Evolutionary conservation across 1,284 basidiomycete species (phyloP).

Genomic region (Rhodofomes roseus): DNA sequence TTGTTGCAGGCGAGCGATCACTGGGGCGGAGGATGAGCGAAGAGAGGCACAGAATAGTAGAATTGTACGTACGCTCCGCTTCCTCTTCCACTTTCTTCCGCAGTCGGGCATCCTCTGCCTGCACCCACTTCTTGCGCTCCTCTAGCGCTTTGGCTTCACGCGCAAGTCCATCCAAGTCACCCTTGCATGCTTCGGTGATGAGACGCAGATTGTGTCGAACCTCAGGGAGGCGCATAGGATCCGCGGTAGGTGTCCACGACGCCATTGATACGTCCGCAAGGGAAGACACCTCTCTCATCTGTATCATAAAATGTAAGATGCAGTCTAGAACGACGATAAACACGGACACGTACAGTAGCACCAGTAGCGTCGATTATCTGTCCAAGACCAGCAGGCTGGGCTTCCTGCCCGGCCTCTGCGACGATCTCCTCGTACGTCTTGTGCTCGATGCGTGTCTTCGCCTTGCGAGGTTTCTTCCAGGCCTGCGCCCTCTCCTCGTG

Average conservation of each 20-base stretch:
- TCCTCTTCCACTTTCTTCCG: slow-evolving; percentile 68
- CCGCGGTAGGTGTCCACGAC: slow-evolving; percentile 82
- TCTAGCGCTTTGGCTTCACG: slow-evolving; percentile 84
- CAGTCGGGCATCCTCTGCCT: slow-evolving; percentile 67
- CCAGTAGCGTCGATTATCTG: slow-evolving; percentile 94
- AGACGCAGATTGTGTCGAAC: slow-evolving; percentile 92
- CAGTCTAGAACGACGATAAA: slow-evolving; percentile 2
- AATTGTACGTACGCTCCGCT: slow-evolving; percentile 70
- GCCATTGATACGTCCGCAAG: slow-evolving; percentile 75
- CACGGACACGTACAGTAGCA: slow-evolving; percentile 62
- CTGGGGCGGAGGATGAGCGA: slow-evolving; percentile 33
- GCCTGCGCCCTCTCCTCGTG: slow-evolving; percentile 63
- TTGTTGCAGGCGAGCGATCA: slow-evolving; percentile 73
- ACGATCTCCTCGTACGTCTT: slow-evolving; percentile 95
- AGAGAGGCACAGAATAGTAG: neutral
- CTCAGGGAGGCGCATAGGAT: slow-evolving; percentile 88
- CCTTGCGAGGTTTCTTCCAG: slow-evolving; percentile 82
- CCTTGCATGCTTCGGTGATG: slow-evolving; percentile 79
- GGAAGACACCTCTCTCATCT: slow-evolving; percentile 82
- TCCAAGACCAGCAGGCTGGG: slow-evolving; percentile 57
- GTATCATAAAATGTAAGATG: slow-evolving; percentile 9
- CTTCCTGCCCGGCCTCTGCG: slow-evolving; percentile 72
- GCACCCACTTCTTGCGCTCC: slow-evolving; percentile 74
- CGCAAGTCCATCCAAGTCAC: slow-evolving; percentile 83
- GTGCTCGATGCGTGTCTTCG: slow-evolving; percentile 83